Base-by-base conservation (phyloP, 306 rosid genomes). In the Fragaria nilgerrensis region DNA sequence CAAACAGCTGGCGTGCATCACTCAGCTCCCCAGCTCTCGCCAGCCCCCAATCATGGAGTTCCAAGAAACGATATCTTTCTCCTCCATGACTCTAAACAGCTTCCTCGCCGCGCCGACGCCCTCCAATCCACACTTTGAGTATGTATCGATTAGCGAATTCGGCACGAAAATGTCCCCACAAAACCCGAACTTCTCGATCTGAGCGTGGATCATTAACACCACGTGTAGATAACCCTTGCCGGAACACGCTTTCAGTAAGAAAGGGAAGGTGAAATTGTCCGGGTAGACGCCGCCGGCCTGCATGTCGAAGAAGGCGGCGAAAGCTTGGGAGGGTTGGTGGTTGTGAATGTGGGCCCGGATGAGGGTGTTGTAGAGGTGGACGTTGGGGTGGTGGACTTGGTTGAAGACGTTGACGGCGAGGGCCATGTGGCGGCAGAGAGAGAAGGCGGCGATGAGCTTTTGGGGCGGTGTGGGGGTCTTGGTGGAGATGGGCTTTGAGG, bases 381-480 rank as follows among this genome's bases (percentile, higher is more conserved):
- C 88, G 7, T 90, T 94, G 12, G 98, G 94, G 34, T 82, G 25
- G 0, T 85, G 79, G 39, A 92, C 43, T 64, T 92, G 97, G 78
- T 82, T 80, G 89, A 94, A 94, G 53, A 85, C 90, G 70, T 84
- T 80, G 71, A 88, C 87, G 47, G 94, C 98, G 17, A 82, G 78
- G 68, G 75, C 16, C 63, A 88, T 67, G 23, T 90, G 90, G 58
- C 88, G 90, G 81, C 89, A 87, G 49, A 84, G 84, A 52, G 97
- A 94, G 87, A 87, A 85, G 9, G 94, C 92, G 15, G 90, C 75
- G 1, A 92, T 79, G 82, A 92, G 97, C 45, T 90, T 90, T 90
- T 7, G 92, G 96, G 15, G 85, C 89, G 2, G 87, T 77, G 75
- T 75, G 86, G 78, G 68, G 90, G 76, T 90, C 96, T 23, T 79